phyloP scores from a whole-genome alignment of 257 asterid genomes.

The Avicennia marina region DNA sequence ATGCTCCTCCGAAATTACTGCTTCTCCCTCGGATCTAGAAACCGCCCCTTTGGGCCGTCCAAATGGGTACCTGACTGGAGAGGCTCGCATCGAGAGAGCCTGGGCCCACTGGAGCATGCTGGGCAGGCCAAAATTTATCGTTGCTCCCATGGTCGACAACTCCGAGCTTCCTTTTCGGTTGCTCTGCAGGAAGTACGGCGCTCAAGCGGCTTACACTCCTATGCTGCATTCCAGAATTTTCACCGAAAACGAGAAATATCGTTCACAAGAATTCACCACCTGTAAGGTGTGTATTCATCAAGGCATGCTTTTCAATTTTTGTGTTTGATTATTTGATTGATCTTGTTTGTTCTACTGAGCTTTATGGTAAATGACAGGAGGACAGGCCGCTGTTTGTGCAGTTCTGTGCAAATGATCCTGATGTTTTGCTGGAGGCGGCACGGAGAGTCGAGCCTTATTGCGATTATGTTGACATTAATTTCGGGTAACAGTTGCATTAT shows the following conservation, averaged over 20 bases:
- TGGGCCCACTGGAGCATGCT: constrained; percentile 88
- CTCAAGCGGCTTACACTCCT: constrained; percentile 95
- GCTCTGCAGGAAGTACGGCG: constrained; percentile 94
- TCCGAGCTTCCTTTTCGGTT: constrained; percentile 94
- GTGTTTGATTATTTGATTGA: background rate
- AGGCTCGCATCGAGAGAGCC: constrained; percentile 73
- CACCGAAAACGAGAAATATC: constrained; percentile 67
- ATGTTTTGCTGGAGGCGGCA: constrained; percentile 78
- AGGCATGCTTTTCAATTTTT: background rate
- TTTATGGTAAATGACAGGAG: constrained; percentile 47
- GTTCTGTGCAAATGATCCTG: constrained; percentile 96
- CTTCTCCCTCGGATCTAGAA: constrained; percentile 20
- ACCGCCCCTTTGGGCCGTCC: constrained; percentile 31
- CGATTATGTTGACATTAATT: constrained; percentile 88
- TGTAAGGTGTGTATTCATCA: constrained; percentile 51
- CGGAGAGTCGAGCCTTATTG: constrained; percentile 75
- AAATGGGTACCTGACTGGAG: constrained; percentile 59
- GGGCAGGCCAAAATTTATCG: constrained; percentile 69
- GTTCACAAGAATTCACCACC: constrained; percentile 77
- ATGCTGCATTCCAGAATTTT: constrained; percentile 95
- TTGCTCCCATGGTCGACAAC: constrained; percentile 98
- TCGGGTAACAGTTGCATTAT: constrained; percentile 51
- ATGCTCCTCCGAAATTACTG: constrained; percentile 29
- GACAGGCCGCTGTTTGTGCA: constrained; percentile 96
- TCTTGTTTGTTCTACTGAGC: background rate